A percentile compares a stretch with the other conserved stretches of the same genome.
Conservation (phyloP, 2,329 filamentous ascomycete species). For the Xylariaceae sp. region DNA sequence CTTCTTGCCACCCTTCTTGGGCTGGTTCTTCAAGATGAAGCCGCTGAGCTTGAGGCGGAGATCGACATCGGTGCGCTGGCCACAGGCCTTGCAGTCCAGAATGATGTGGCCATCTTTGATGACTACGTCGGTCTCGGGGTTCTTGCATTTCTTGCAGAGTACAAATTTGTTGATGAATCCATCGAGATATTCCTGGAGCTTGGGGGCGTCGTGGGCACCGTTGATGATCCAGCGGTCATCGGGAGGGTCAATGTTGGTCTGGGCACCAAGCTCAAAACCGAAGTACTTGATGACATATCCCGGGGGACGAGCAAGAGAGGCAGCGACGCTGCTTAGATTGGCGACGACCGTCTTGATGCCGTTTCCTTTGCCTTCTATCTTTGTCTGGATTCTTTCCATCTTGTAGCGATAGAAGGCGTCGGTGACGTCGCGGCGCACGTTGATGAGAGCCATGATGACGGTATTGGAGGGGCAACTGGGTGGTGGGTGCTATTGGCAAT, state of each 20-base stretch:
- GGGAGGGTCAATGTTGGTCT: slow-evolving; percentile 95
- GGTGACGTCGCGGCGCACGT: slow-evolving; percentile 96
- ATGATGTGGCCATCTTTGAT: slow-evolving; percentile 91
- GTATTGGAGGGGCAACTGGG: slow-evolving; percentile 33
- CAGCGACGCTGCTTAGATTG: slow-evolving; percentile 91
- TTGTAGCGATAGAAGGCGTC: slow-evolving; percentile 99
- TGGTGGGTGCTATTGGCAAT: slow-evolving; percentile 14
- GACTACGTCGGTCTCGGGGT: slow-evolving; percentile 93
- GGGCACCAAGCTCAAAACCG: slow-evolving; percentile 95
- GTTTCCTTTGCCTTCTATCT: slow-evolving; percentile 99
- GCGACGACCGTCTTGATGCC: slow-evolving; percentile 99
- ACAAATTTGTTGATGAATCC: slow-evolving; percentile 99
- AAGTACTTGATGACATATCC: slow-evolving; percentile 99
- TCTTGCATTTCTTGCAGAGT: slow-evolving; percentile 99
- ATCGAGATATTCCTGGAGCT: slow-evolving; percentile 97
- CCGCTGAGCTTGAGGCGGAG: slow-evolving; percentile 92
- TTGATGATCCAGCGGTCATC: slow-evolving; percentile 99
- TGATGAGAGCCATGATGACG: slow-evolving; percentile 91
- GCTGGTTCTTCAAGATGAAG: slow-evolving; percentile 95
- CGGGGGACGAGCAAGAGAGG: slow-evolving; percentile 87
- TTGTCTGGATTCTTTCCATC: slow-evolving; percentile 98
- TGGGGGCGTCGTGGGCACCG: slow-evolving; percentile 88
- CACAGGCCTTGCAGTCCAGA: slow-evolving; percentile 98
- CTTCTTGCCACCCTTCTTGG: slow-evolving; percentile 89
- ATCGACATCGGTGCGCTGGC: slow-evolving; percentile 88